Conservation (phyloP, 495 filamentous ascomycete genomes). For the Cetradonia linearis region DNA sequence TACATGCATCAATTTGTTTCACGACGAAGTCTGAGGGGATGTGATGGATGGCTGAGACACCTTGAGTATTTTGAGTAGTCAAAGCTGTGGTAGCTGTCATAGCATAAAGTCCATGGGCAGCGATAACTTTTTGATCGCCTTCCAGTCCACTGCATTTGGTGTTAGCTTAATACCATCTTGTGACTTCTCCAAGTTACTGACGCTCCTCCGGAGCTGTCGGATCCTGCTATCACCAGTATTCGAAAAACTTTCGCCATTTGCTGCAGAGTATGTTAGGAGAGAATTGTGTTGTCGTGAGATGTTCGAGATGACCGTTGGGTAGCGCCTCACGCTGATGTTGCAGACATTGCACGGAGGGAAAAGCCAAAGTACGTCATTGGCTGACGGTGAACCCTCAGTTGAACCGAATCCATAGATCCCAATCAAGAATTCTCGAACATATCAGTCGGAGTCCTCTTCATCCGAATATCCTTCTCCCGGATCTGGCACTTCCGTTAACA, state of each 20-base stretch:
- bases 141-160: constrained; percentile 65
- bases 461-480: constrained; percentile 20
- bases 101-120: constrained; percentile 84
- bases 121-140: constrained; percentile 90
- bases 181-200: constrained; percentile 36
- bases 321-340: background rate
- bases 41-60: constrained; percentile 71
- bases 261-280: background rate
- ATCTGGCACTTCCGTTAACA: constrained; percentile 13
- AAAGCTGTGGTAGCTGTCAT: constrained; percentile 94
- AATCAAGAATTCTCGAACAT: background rate
- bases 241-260: constrained; percentile 37
- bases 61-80: constrained; percentile 87
- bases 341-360: background rate
- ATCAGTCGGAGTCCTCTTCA: constrained; percentile 21
- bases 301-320: background rate
- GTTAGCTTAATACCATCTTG: constrained; percentile 7
- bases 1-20: constrained; percentile 73
- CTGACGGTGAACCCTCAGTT: background rate
- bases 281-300: background rate
- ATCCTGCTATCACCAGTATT: constrained; percentile 75
- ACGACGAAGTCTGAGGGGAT: constrained; percentile 67
- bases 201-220: constrained; percentile 82
- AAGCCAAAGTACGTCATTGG: constrained; percentile 18
- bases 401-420: background rate